These are phyloP conservation scores for Hysterangium stoloniferum DNA, from an alignment of 768 basidiomycete species.

Conservation along the genomic window DNA sequence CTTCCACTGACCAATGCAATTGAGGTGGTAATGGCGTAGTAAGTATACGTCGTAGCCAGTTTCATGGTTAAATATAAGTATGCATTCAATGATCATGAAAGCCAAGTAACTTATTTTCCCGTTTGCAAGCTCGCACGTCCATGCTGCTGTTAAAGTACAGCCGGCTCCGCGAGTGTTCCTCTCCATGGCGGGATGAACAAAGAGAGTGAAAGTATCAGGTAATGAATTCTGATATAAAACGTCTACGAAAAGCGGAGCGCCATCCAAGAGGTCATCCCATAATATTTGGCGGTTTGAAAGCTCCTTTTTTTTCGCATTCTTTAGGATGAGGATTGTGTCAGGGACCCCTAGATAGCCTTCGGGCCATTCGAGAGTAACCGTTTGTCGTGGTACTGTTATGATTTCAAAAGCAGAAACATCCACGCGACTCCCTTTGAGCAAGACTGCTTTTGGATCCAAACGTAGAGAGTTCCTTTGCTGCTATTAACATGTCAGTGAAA, in stretches of 20 bases:
- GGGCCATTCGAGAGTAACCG: conserved; percentile 4
- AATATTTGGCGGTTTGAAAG: not conserved
- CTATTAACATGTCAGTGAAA: conserved; percentile 53
- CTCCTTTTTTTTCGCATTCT: not conserved
- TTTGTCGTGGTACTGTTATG: not conserved
- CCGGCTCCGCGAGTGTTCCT: conserved; percentile 87
- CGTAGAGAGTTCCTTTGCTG: conserved; percentile 40
- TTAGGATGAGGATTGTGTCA: conserved; percentile 3
- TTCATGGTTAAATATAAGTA: conserved; percentile 33
- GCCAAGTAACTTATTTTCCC: conserved; percentile 34
- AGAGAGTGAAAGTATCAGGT: conserved; percentile 36
- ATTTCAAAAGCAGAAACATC: conserved; percentile 11
- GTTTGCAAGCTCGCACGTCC: conserved; percentile 57
- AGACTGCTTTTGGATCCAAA: conserved; percentile 47
- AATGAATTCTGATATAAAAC: conserved; percentile 38
- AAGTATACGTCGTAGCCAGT: conserved; percentile 62
- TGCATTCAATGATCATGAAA: not conserved
- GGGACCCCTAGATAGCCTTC: not conserved
- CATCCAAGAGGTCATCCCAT: not conserved
- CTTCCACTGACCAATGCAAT: conserved; percentile 61
- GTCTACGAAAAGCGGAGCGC: conserved; percentile 48
- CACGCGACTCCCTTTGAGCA: conserved; percentile 86
- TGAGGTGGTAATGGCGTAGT: conserved; percentile 66
- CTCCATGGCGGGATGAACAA: conserved; percentile 52
- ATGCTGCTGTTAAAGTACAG: conserved; percentile 82